A percentile compares a stretch with the other conserved stretches of the same genome.
These are phyloP conservation scores for Beauveria rudraprayagi DNA, from an alignment of 2,329 filamentous ascomycete species.

Conservation along the genomic window DNA sequence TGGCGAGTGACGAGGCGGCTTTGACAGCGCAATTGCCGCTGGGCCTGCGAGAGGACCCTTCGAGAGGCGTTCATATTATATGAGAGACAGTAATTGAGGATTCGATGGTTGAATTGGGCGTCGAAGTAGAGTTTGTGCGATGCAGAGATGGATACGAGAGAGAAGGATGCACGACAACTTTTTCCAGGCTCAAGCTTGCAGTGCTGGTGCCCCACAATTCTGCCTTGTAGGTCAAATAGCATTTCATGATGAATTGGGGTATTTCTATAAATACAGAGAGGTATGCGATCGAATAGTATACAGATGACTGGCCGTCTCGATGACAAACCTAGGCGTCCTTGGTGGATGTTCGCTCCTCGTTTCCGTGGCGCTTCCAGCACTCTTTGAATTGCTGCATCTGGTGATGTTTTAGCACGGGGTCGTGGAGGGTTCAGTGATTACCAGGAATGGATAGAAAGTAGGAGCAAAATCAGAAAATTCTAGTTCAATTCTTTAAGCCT, in stretches of 20 bases:
- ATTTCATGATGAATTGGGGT: background rate
- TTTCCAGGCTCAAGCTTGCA: background rate
- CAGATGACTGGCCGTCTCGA: background rate
- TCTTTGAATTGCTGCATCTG: slow-evolving; percentile 85
- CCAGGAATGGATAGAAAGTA: background rate
- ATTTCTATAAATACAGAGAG: background rate
- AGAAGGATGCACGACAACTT: background rate
- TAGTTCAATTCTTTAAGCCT: slow-evolving; percentile 25
- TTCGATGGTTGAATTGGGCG: background rate
- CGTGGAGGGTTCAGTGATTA: too few species aligned
- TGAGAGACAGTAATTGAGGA: background rate
- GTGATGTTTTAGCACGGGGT: background rate
- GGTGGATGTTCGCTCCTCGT: slow-evolving; percentile 70
- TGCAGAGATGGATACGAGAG: background rate
- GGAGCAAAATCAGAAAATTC: background rate
- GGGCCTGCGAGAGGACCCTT: background rate
- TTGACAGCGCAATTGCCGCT: background rate
- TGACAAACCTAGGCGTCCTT: slow-evolving; percentile 50
- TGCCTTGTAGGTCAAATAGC: background rate
- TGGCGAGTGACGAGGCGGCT: background rate
- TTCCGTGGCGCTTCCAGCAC: slow-evolving; percentile 88
- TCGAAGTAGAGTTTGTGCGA: background rate
- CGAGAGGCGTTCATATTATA: slow-evolving; percentile 3
- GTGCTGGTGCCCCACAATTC: background rate
- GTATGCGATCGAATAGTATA: background rate